Conservation (phyloP, 2,329 filamentous ascomycete genomes). For the Microsporum canis region DNA sequence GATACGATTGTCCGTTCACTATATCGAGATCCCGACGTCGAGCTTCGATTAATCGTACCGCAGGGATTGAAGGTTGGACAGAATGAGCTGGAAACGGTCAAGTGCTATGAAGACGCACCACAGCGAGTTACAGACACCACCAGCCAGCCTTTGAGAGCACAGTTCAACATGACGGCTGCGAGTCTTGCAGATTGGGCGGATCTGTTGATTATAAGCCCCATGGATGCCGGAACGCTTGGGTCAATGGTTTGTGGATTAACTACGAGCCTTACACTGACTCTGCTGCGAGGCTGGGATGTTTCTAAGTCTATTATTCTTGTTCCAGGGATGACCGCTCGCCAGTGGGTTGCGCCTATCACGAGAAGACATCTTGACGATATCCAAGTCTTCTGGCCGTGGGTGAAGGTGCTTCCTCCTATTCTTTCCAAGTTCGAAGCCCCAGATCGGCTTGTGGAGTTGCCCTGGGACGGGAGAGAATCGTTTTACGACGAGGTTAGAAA, state of each 20-base stretch:
- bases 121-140: slow-evolving; percentile 19
- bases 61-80: slow-evolving; percentile 16
- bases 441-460: slow-evolving; percentile 38
- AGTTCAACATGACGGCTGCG: slow-evolving; percentile 33
- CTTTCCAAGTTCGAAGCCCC: slow-evolving; percentile 64
- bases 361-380: slow-evolving; percentile 79
- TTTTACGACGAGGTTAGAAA: slow-evolving; percentile 26
- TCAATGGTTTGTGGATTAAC: slow-evolving; percentile 80
- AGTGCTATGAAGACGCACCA: slow-evolving; percentile 32
- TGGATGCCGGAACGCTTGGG: slow-evolving; percentile 72
- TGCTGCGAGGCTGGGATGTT: slow-evolving; percentile 75
- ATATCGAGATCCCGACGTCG: slow-evolving; percentile 29
- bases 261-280: slow-evolving; percentile 67
- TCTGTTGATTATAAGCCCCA: slow-evolving; percentile 69
- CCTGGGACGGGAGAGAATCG: slow-evolving; percentile 39
- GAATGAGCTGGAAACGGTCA: slow-evolving; percentile 26
- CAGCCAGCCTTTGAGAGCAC: slow-evolving; percentile 28
- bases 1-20: slow-evolving; percentile 30
- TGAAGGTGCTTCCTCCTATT: slow-evolving; percentile 67
- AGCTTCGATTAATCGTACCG: slow-evolving; percentile 34
- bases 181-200: slow-evolving; percentile 81
- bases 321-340: slow-evolving; percentile 75
- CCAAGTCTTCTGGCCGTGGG: slow-evolving; percentile 73
- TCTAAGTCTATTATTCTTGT: slow-evolving; percentile 76
- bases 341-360: slow-evolving; percentile 86